Evolutionary conservation across 257 asterid species (phyloP).

Genomic region (Rauvolfia tetraphylla): DNA sequence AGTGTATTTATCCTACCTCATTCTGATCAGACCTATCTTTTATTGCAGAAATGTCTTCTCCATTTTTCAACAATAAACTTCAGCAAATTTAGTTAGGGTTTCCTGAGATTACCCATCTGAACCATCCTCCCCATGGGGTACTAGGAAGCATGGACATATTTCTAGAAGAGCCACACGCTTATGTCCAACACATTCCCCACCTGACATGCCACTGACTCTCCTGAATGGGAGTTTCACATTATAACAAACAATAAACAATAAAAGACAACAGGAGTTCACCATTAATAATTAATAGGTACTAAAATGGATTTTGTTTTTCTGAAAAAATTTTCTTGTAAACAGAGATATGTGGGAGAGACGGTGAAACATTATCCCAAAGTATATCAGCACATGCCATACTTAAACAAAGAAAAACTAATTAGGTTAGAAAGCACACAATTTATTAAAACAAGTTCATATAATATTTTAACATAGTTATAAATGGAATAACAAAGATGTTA

Average conservation of each 20-base stretch:
- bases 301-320: too few relatives aligned
- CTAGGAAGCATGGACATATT: background rate
- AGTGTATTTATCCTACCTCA: conserved; percentile 25
- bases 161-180: background rate
- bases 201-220: background rate
- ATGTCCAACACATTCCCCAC: background rate
- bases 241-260: background rate
- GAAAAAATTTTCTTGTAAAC: too few relatives aligned
- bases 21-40: background rate
- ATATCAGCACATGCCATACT: background rate
- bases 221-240: background rate
- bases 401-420: too few relatives aligned
- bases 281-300: too few relatives aligned
- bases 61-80: background rate
- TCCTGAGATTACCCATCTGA: background rate
- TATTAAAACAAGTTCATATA: too few relatives aligned
- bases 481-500: background rate
- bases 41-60: background rate
- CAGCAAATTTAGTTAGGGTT: background rate
- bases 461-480: too few relatives aligned
- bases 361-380: too few relatives aligned
- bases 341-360: too few relatives aligned
- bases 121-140: background rate
- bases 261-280: background rate
- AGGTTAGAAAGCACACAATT: background rate